These are phyloP conservation scores for Phytophthora nicotianae DNA, from an alignment of 352 stramenopile genomes.

Conservation along the genomic window DNA sequence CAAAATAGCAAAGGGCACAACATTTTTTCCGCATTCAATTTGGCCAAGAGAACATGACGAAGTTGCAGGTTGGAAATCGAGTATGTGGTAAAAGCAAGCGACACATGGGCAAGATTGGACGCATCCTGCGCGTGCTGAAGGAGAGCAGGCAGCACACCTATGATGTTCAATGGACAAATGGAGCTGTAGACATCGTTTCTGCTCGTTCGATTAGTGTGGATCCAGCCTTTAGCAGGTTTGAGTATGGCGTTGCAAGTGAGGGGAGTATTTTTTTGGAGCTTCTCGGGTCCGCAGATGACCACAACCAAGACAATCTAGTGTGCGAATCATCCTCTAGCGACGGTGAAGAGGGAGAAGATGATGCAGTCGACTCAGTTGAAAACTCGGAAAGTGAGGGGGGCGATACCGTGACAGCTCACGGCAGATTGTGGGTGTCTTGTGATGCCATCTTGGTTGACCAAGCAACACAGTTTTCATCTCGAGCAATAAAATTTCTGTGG, in stretches of 20 bases:
- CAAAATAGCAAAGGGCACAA: not conserved
- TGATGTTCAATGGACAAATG: not conserved
- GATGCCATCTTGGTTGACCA: not conserved
- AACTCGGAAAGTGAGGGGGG: not conserved
- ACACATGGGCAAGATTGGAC: too few relatives aligned
- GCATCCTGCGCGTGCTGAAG: too few relatives aligned
- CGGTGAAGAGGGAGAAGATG: not conserved
- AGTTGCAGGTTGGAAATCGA: slow-evolving; percentile 1
- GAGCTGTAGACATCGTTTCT: not conserved
- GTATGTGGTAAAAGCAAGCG: not conserved
- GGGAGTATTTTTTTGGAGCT: too few relatives aligned
- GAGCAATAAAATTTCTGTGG: not conserved
- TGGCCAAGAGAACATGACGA: not conserved
- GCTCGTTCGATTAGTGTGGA: not conserved
- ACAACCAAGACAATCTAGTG: not conserved
- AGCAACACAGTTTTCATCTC: not conserved
- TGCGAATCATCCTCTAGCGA: not conserved
- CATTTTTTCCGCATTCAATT: not conserved
- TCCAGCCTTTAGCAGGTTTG: too few relatives aligned
- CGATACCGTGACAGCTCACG: not conserved
- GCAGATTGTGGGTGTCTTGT: not conserved
- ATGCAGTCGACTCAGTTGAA: not conserved
- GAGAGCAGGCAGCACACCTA: not conserved
- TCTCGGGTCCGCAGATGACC: not conserved
- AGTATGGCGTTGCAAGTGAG: too few relatives aligned